Conservation (phyloP, 202 grass and related monocot genomes). For the Carex arenaria region DNA sequence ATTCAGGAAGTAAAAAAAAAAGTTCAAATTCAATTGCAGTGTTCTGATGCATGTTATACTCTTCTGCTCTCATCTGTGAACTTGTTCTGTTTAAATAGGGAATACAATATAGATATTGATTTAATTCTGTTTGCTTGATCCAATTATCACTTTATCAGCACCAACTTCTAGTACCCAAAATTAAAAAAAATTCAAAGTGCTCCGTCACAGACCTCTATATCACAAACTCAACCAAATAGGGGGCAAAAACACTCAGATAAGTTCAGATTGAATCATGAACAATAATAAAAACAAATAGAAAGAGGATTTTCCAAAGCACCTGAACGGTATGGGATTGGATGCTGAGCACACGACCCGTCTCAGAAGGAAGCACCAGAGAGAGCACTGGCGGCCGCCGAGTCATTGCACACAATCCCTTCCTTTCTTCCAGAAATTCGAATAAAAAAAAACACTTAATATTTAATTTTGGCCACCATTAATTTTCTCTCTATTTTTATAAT, state of each 20-base stretch:
- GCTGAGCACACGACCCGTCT: constrained; percentile 84
- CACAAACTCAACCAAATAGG: neutral
- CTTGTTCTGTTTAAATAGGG: neutral
- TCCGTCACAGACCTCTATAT: neutral
- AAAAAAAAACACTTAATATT: neutral
- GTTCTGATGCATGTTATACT: neutral
- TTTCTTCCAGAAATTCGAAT: neutral
- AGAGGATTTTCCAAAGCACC: constrained; percentile 21
- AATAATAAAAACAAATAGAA: neutral
- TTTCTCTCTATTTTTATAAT: too few species aligned
- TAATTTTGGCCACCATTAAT: too few species aligned
- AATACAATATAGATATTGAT: neutral
- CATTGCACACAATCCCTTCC: constrained; percentile 32
- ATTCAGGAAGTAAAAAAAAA: neutral
- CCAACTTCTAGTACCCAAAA: neutral
- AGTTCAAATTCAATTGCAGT: neutral
- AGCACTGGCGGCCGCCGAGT: constrained; percentile 62
- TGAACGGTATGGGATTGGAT: constrained; percentile 94
- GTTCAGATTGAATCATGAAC: neutral
- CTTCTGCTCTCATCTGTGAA: neutral
- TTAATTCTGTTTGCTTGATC: neutral
- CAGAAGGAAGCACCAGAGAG: constrained; percentile 68
- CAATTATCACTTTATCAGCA: neutral
- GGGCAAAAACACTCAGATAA: neutral
- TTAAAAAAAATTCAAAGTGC: neutral